Evolutionary conservation across 805 yeast genomes (phyloP).

Genomic region (Trichomonascus vanleenenianus): DNA sequence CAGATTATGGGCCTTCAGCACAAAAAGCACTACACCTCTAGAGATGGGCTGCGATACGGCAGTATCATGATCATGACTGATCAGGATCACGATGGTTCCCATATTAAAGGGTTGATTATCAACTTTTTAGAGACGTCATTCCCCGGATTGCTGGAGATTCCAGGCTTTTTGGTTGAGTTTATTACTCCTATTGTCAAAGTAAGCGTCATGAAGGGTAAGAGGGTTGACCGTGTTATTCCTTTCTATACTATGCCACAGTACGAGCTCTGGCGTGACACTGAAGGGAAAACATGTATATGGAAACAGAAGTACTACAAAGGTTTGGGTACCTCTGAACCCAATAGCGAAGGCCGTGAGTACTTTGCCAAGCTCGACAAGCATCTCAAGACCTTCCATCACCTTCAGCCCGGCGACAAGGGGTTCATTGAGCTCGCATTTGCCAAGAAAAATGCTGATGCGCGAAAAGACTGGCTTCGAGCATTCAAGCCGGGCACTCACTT

Average conservation of each 20-base stretch:
- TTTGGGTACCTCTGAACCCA: conserved; percentile 84
- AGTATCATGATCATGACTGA: conserved; percentile 99
- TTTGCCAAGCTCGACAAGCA: conserved; percentile 80
- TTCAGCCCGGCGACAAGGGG: conserved; percentile 64
- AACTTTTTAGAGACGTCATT: conserved; percentile 89
- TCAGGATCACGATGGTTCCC: conserved; percentile 99
- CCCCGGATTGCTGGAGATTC: conserved; percentile 85
- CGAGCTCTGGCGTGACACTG: conserved; percentile 84
- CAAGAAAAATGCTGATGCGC: conserved; percentile 90
- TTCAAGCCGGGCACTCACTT: conserved; percentile 86
- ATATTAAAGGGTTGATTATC: conserved; percentile 90
- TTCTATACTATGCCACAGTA: conserved; percentile 95
- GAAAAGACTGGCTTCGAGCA: conserved; percentile 94
- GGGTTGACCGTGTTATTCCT: conserved; percentile 43
- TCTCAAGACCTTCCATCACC: conserved; percentile 73
- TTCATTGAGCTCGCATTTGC: conserved; percentile 89
- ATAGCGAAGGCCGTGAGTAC: conserved; percentile 75
- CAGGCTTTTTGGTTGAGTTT: conserved; percentile 88
- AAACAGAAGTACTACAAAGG: conserved; percentile 95
- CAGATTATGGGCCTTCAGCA: conserved; percentile 95
- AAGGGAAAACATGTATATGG: conserved; percentile 71
- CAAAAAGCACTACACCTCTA: conserved; percentile 69
- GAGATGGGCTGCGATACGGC: conserved; percentile 79
- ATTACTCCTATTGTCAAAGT: conserved; percentile 96
- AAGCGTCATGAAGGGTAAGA: conserved; percentile 49